Evolutionary conservation across 2,329 filamentous ascomycete species (phyloP), one percentile per base, ranked within the genome.

Genomic region (Chaetomiaceae sp.): DNA sequence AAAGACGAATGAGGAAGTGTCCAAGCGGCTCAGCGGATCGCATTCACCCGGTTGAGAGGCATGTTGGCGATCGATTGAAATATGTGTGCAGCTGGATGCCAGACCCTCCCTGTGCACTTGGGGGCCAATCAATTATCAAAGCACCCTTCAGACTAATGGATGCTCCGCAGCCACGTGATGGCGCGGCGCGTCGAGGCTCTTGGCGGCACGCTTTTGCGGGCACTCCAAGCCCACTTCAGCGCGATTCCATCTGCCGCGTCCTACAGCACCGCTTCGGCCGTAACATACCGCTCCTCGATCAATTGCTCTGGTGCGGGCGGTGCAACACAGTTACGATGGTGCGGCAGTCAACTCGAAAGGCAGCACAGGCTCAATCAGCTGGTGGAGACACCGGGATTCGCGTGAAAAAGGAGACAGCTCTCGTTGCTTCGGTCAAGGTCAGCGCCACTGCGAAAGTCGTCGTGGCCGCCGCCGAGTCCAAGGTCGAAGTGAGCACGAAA

Each of bases 401-500:
- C 22, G 51, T 53, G 12, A 47, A 48, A 22, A 48, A 55, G 24
- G 49, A 53, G 26, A 41, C 42, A 12, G 48, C 50, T 14, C 43
- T 53, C 20, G 55, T 54, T 10, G 30, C 41, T 30, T 30, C 38
- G n/a, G 34, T 26, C 20, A 34, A 20, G 36, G 45, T 44, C 20
- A 52, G 50, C 27, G 42, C 52, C 7, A 61, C 57, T 27, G 50
- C 56, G 37, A 56, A 57, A 34, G 56, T 58, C 42, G 50, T 47
- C 35, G 52, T 58, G 42, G 50, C 47, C 35, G 53, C 50, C 9
- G 50, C 48, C 15, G 68, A 66, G 50, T 55, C 64, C 43, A 65
- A 69, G 49, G 60, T 56, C 18, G 56, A 61, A 24, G 48, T 54
- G 6, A 49, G 52, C 42, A 59, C 56, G 20, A 37, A 30, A 9